Percentiles rank a stretch among this genome's conserved stretches.
phyloP scores from a whole-genome alignment of 371 early-diverging fungal genomes.

The Phascolomyces articulosus region DNA sequence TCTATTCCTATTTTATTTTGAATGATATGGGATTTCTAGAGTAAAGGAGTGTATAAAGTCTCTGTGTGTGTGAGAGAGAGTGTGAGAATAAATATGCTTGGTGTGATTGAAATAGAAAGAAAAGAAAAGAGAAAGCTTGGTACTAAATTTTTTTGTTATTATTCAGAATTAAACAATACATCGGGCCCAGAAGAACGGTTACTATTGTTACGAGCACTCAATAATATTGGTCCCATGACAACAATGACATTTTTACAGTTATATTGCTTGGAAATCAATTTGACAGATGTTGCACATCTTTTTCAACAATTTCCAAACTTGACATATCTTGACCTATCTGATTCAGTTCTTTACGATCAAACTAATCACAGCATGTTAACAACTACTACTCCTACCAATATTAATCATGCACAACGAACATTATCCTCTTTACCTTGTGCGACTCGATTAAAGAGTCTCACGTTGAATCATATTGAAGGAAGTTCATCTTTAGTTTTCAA shows the following conservation, averaged over 20 bases:
- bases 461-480: slow-evolving; percentile 2
- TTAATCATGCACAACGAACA: background rate
- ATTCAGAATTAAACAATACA: slow-evolving; percentile 9
- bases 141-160: background rate
- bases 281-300: background rate
- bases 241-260: slow-evolving; percentile 8
- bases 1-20: background rate
- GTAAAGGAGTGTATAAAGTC: no score
- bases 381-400: background rate
- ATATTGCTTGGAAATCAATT: slow-evolving; percentile 7
- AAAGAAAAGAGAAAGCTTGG: background rate
- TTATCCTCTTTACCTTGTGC: background rate
- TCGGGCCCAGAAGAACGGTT: slow-evolving; percentile 7
- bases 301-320: slow-evolving; percentile 1
- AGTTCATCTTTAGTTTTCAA: slow-evolving; percentile 3
- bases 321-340: slow-evolving; percentile 8
- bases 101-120: no score
- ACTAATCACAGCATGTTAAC: background rate
- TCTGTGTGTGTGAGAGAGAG: no score
- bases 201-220: slow-evolving; percentile 2
- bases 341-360: background rate
- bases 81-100: background rate
- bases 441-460: background rate
- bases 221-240: background rate
- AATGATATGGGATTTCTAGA: no score